Evolutionary conservation across 2,329 filamentous ascomycete species (phyloP).

Genomic region (Alternaria gaisen): DNA sequence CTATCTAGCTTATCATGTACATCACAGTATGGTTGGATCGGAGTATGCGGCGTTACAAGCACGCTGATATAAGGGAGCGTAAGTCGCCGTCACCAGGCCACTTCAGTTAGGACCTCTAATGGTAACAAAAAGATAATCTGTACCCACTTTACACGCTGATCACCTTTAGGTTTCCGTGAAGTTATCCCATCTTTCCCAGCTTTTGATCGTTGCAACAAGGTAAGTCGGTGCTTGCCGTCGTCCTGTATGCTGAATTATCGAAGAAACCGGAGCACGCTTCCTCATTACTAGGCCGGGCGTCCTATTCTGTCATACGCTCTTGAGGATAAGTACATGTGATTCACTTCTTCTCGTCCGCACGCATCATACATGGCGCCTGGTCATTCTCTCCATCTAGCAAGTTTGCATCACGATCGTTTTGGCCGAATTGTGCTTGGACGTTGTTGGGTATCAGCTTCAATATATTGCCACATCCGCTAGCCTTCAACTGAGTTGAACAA

Average conservation of each 20-base stretch:
- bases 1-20: constrained; percentile 21
- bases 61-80: constrained; percentile 9
- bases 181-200: constrained; percentile 6
- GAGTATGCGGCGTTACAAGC: constrained; percentile 18
- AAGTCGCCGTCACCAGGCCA: constrained; percentile 8
- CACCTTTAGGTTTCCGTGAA: constrained; percentile 27
- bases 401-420: background rate
- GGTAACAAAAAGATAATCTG: constrained; percentile 38
- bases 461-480: background rate
- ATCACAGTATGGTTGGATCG: constrained; percentile 20
- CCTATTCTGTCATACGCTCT: background rate
- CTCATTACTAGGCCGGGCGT: background rate
- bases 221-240: constrained; percentile 20
- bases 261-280: constrained; percentile 5
- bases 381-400: background rate
- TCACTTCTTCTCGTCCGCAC: background rate
- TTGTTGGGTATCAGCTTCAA: background rate
- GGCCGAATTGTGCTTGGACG: background rate
- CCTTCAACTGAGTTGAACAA: background rate
- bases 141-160: constrained; percentile 33
- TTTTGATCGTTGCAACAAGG: constrained; percentile 13
- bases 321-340: constrained; percentile 9
- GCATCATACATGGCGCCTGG: background rate
- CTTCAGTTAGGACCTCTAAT: constrained; percentile 21
- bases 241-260: constrained; percentile 15